Evolutionary conservation across 306 rosid species (phyloP).

Genomic region (Glycine soja): DNA sequence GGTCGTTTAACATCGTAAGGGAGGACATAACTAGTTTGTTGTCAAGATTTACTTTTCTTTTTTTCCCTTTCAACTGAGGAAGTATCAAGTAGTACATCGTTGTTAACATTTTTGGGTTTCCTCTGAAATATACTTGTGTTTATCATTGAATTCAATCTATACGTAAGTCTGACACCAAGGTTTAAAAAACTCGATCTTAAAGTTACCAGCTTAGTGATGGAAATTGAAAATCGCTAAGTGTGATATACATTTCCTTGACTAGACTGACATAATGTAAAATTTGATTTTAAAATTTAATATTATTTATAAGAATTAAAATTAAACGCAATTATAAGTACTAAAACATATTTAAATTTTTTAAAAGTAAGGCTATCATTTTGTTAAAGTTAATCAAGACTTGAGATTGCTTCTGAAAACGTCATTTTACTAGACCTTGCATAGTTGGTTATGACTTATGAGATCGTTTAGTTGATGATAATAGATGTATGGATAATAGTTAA

Average conservation of each 20-base stretch:
- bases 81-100: conserved; percentile 30
- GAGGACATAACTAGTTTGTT: conserved; percentile 54
- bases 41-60: conserved; percentile 1
- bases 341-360: too few species aligned
- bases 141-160: conserved; percentile 17
- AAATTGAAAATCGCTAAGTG: too few species aligned
- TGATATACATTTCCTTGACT: not conserved
- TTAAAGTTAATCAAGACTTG: too few species aligned
- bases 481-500: too few species aligned
- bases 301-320: too few species aligned
- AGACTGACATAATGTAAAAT: not conserved
- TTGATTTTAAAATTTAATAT: too few species aligned
- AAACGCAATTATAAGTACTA: too few species aligned
- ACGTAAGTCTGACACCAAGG: not conserved
- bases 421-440: too few species aligned
- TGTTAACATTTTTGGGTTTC: conserved; percentile 21
- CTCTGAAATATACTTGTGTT: conserved; percentile 31
- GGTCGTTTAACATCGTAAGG: conserved; percentile 52
- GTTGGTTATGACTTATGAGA: too few species aligned
- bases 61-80: conserved; percentile 26
- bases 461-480: too few species aligned
- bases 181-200: not conserved
- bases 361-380: too few species aligned
- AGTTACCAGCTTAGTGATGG: not conserved
- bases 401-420: too few species aligned